These are phyloP conservation scores for Colletotrichum limetticola DNA, from an alignment of 2,329 filamentous ascomycete species.

Conservation along the genomic window DNA sequence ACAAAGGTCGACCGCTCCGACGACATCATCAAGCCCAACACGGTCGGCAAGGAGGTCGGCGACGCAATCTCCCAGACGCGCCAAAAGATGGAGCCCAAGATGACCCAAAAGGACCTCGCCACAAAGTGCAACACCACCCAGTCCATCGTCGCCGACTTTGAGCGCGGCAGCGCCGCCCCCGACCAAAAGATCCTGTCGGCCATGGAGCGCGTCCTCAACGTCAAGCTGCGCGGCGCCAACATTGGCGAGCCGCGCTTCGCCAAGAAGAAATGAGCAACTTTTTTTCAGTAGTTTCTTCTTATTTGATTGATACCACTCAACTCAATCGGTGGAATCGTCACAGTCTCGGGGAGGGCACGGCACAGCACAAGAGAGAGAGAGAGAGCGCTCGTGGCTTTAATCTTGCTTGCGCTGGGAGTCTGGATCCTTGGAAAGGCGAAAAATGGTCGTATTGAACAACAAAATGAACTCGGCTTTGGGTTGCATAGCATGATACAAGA, in stretches of 20 bases:
- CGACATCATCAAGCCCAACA: constrained; percentile 98
- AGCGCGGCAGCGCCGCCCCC: constrained; percentile 80
- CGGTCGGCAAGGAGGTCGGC: constrained; percentile 82
- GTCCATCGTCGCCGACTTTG: constrained; percentile 83
- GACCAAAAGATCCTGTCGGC: constrained; percentile 84
- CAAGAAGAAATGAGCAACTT: constrained; percentile 67
- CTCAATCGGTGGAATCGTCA: not conserved
- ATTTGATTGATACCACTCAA: not conserved
- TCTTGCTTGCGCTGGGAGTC: constrained; percentile 23
- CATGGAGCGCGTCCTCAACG: constrained; percentile 87
- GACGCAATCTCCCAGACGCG: constrained; percentile 85
- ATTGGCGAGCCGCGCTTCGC: constrained; percentile 87
- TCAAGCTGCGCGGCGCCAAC: constrained; percentile 86
- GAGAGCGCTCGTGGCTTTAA: not conserved
- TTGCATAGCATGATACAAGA: constrained; percentile 32
- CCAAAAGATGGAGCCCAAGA: constrained; percentile 86
- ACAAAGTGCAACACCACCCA: constrained; percentile 91
- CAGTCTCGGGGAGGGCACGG: not conserved
- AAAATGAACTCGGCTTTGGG: constrained; percentile 21
- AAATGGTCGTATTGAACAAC: constrained; percentile 8
- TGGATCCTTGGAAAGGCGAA: constrained; percentile 23
- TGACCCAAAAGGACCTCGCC: constrained; percentile 91
- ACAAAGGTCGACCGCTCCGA: constrained; percentile 98
- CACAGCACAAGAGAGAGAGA: not conserved
- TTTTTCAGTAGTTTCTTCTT: not conserved